phyloP scores from a whole-genome alignment of 768 basidiomycete genomes.

The Xerocomellus intermedius region DNA sequence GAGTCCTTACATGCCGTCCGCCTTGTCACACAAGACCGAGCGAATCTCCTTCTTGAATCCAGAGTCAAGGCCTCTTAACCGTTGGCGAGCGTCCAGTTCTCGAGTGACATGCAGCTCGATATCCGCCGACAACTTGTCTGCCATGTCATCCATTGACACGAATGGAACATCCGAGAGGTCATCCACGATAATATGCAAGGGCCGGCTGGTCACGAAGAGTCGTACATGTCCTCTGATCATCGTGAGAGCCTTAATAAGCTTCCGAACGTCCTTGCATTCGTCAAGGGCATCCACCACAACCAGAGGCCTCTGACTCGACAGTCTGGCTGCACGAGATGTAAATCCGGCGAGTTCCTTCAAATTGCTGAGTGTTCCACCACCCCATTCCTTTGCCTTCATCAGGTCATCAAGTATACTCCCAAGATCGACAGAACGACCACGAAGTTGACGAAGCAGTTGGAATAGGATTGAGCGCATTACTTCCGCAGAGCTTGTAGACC shows the following conservation, averaged over 20 bases:
- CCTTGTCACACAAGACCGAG: not conserved
- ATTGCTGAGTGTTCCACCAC: not conserved
- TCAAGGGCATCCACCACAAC: conserved; percentile 8
- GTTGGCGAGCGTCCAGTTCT: conserved; percentile 1
- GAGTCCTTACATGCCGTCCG: not conserved
- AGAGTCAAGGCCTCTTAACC: not conserved
- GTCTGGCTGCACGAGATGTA: not conserved
- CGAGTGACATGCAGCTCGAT: not conserved
- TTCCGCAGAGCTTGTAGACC: not conserved
- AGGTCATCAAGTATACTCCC: not conserved
- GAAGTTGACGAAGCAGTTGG: conserved; percentile 1
- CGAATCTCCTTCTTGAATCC: not conserved
- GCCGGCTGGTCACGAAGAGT: conserved; percentile 2
- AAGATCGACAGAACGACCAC: not conserved
- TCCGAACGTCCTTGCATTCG: not conserved
- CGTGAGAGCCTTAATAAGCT: not conserved
- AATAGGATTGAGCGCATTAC: conserved; percentile 1
- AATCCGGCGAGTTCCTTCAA: not conserved
- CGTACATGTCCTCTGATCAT: not conserved
- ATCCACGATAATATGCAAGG: not conserved
- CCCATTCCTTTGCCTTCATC: not conserved
- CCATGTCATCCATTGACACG: conserved; percentile 1
- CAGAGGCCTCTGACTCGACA: not conserved
- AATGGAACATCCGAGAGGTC: not conserved
- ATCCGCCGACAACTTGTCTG: not conserved